Base-by-base conservation (phyloP, 1,284 basidiomycete species). In the Ustilago curta region DNA sequence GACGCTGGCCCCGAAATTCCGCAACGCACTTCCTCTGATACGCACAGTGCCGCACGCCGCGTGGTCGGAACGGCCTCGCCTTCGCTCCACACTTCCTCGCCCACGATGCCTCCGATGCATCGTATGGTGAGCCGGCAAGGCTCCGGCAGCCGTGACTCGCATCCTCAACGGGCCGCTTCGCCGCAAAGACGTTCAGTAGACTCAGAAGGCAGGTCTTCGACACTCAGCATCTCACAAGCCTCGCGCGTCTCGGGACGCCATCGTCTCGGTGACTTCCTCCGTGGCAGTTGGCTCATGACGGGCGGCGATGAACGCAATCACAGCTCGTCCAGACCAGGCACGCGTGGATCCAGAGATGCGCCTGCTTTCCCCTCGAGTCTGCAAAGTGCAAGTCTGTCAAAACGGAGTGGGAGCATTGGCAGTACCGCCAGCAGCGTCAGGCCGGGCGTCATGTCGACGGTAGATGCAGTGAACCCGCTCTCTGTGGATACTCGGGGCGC, bases 191-290 rank as follows among this genome's bases (percentile, higher is more conserved):
- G 59, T 7, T 76, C 74, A 2, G 39, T 60, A 19, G 74, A 76
- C 25, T 76, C 65, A 4, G 69, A 60, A 18, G 64, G 59, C 14
- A 54, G 62, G 25, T 72, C 62, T 8, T 76, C 74, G 32, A 54
- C 62, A 2, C 42, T 63, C 21, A 76, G 74, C 57, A 71, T 71
- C 54, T 76, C 70, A 25, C 74, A 72, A 42, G 57, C 74, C 5
- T 76, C 68, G 14, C 68, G 65, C 9, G 61, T 67, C 9, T 71
- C 73, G 12, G 68, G 68, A 8, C 73, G 73, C 14, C 73, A 76
- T 53, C 73, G 73, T 31, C 73, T 76, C 21, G 73, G 73, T 16
- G 65, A 68, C 27, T 70, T 76, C 35, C 51, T 76, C 18, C 53
- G 73, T 6, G 68, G 73, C 21, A 68, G 50, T 25, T 76, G 73